These are phyloP conservation scores for Ceratobasidium papillatum DNA, from an alignment of 1,284 basidiomycete genomes.

Conservation along the genomic window DNA sequence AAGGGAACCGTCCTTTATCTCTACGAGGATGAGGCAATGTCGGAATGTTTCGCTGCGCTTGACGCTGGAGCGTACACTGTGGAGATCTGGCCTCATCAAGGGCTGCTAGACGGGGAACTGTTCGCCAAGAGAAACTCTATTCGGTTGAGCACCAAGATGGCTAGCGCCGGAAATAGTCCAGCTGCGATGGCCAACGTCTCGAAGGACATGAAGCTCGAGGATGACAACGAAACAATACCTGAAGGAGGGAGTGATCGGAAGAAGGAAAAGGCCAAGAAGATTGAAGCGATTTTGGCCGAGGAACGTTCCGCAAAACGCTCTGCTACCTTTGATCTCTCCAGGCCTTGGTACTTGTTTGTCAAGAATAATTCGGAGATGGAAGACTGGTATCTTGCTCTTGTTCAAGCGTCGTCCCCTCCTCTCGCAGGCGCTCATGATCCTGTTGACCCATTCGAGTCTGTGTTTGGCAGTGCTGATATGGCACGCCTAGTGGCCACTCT, in stretches of 20 bases:
- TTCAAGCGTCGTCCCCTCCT: constrained; percentile 63
- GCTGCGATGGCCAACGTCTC: constrained; percentile 61
- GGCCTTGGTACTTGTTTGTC: constrained; percentile 91
- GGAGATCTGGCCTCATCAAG: constrained; percentile 71
- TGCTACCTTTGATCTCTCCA: constrained; percentile 60
- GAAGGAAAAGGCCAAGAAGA: constrained; percentile 57
- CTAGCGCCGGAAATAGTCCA: constrained; percentile 43
- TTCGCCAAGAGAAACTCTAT: constrained; percentile 90
- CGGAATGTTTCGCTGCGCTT: constrained; percentile 85
- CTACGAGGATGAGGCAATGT: constrained; percentile 89
- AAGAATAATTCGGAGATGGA: constrained; percentile 88
- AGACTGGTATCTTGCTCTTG: constrained; percentile 92
- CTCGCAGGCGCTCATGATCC: constrained; percentile 58
- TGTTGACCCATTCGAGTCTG: constrained; percentile 56
- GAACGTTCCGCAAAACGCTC: constrained; percentile 55
- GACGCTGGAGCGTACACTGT: constrained; percentile 78
- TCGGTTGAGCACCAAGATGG: constrained; percentile 68
- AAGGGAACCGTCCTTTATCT: constrained; percentile 90
- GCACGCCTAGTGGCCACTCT: constrained; percentile 81
- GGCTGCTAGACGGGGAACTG: constrained; percentile 81
- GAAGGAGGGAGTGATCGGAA: constrained; percentile 52
- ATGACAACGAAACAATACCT: constrained; percentile 53
- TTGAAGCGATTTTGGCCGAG: constrained; percentile 56
- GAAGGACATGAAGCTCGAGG: constrained; percentile 61
- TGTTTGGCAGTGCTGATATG: constrained; percentile 87